Evolutionary conservation across 495 filamentous ascomycete species (phyloP).

Genomic region (Parachaetomium inaequale): DNA sequence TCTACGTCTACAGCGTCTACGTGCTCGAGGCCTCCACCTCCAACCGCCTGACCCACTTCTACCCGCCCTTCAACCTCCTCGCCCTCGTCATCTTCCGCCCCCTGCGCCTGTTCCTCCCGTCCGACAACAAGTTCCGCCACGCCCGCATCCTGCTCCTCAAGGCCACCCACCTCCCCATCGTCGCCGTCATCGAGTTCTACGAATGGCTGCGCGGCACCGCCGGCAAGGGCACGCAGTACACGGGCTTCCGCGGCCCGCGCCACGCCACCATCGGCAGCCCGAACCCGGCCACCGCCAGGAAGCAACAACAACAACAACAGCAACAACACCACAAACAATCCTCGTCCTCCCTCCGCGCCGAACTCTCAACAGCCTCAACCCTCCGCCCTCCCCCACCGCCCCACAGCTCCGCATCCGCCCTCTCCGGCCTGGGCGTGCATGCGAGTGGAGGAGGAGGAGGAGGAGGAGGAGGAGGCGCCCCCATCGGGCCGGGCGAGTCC

Average conservation of each 20-base stretch:
- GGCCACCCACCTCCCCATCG: constrained; percentile 53
- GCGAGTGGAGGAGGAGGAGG: too few relatives aligned
- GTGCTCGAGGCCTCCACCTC: constrained; percentile 77
- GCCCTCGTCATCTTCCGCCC: constrained; percentile 81
- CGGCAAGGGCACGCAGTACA: constrained; percentile 36
- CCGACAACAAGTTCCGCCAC: constrained; percentile 61
- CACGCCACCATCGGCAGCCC: constrained; percentile 21
- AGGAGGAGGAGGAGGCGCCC: neutral
- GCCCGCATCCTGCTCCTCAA: constrained; percentile 77
- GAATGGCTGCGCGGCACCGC: constrained; percentile 41
- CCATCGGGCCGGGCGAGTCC: neutral
- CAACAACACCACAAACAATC: constrained; percentile 3
- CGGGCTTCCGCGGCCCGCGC: constrained; percentile 29
- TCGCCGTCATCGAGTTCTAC: constrained; percentile 47
- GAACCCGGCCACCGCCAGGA: constrained; percentile 6
- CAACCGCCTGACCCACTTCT: constrained; percentile 76
- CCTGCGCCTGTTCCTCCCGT: constrained; percentile 68
- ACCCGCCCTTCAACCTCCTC: constrained; percentile 74
- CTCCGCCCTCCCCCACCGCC: neutral
- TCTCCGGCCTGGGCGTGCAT: too few relatives aligned
- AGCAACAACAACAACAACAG: neutral
- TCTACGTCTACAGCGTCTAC: constrained; percentile 74
- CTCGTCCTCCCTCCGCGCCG: constrained; percentile 18
- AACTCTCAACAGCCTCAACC: neutral
- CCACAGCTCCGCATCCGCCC: neutral